phyloP scores from a whole-genome alignment of 164 flowering plant genomes.

The Aristolochia fimbriata region DNA sequence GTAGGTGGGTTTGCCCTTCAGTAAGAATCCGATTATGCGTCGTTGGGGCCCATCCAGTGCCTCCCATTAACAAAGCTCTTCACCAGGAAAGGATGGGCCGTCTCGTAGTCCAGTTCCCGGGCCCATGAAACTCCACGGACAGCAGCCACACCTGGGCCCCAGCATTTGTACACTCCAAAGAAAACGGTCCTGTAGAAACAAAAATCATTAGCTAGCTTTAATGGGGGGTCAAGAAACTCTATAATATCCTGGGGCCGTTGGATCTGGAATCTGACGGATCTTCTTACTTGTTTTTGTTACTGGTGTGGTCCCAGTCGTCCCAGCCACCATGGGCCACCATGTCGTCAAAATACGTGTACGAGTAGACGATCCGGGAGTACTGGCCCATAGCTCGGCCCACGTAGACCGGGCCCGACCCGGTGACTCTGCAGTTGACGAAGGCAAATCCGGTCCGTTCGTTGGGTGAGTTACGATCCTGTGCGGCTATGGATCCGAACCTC shows the following conservation, averaged over 20 bases:
- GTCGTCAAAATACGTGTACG: slow-evolving; percentile 71
- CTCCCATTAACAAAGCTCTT: slow-evolving; percentile 77
- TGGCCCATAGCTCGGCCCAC: slow-evolving; percentile 97
- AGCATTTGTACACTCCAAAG: slow-evolving; percentile 82
- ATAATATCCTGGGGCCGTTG: not conserved
- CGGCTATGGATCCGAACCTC: slow-evolving; percentile 88
- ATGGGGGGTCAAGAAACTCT: too few relatives aligned
- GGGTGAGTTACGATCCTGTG: slow-evolving; percentile 56
- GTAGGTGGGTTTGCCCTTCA: too few relatives aligned
- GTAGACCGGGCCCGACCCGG: slow-evolving; percentile 79
- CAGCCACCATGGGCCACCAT: slow-evolving; percentile 88
- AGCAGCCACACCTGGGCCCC: slow-evolving; percentile 76
- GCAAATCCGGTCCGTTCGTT: slow-evolving; percentile 79
- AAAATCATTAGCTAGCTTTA: too few relatives aligned
- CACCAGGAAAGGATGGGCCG: slow-evolving; percentile 64
- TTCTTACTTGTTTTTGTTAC: slow-evolving; percentile 65
- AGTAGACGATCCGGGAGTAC: slow-evolving; percentile 70
- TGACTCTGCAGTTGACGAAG: slow-evolving; percentile 62
- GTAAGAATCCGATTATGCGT: slow-evolving; percentile 20
- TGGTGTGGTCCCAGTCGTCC: slow-evolving; percentile 84
- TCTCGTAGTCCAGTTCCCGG: slow-evolving; percentile 54
- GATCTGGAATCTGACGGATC: not conserved
- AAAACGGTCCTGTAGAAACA: slow-evolving; percentile 49
- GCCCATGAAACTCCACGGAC: slow-evolving; percentile 69
- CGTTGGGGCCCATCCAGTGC: slow-evolving; percentile 81